Evolutionary conservation across 345 rosid species (phyloP), one percentile per base, ranked within the genome.

Genomic region (Linum usitatissimum): DNA sequence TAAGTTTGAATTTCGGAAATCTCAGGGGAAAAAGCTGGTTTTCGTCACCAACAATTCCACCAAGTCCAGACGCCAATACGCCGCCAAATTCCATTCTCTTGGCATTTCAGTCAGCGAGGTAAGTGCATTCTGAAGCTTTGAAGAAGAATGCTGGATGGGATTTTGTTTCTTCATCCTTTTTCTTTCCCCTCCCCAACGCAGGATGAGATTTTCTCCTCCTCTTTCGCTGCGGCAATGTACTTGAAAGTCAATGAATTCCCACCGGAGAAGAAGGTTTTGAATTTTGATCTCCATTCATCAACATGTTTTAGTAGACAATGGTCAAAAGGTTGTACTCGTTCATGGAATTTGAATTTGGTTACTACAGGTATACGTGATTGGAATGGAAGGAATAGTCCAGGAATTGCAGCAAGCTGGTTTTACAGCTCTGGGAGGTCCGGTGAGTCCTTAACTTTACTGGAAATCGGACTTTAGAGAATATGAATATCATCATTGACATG

Each of bases 161-260:
- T n/a, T 3, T 14, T 9, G 6, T 54, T 42, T 64, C 54, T 67
- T 38, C 64, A n/a, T n/a, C n/a, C n/a, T n/a, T n/a, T n/a, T n/a
- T n/a, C n/a, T n/a, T n/a, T n/a, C n/a, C n/a, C n/a, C n/a, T n/a
- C n/a, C n/a, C n/a, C n/a, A n/a, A n/a, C n/a, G n/a, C n/a, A 92
- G 96, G 91, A 92, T 73, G 97, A 92, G 77, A 89, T 92, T 42
- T 84, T 89, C 66, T 85, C 97, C 5, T 92, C 98, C 0, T 89
- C 97, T 6, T 92, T 87, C 59, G 95, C 95, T 0, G 93, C 95
- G 9, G 97, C 95, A 49, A 89, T 86, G 97, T 87, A 80, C 76
- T 78, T 92, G 75, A 92, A 89, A 61, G 70, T 83, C 65, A 85
- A 83, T 69, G 71, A 84, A 38, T 92, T 92, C 62, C 91, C 95